Evolutionary conservation across 441 rosid genomes (phyloP).

Genomic region (Populus tomentosa): DNA sequence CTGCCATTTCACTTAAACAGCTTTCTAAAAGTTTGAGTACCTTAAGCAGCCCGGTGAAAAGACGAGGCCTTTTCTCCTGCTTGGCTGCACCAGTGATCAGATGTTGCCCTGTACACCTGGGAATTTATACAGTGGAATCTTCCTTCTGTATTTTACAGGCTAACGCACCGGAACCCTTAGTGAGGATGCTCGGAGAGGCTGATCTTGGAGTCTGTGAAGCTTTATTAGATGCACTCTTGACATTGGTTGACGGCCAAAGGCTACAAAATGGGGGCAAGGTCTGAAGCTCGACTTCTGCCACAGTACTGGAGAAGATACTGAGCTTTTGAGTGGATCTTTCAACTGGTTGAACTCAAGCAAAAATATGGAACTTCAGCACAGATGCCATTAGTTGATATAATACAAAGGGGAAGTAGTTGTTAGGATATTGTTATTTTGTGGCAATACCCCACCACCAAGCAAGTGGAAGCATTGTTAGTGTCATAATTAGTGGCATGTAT

Average conservation of each 20-base stretch:
- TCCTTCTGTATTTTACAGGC: constrained; percentile 42
- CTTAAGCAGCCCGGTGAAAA: constrained; percentile 23
- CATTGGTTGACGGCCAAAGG: constrained; percentile 29
- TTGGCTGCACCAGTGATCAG: constrained; percentile 12
- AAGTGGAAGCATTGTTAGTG: too few species aligned
- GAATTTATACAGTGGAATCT: constrained; percentile 32
- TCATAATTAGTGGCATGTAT: too few species aligned
- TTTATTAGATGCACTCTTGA: constrained; percentile 35
- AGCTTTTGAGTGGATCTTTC: constrained; percentile 30
- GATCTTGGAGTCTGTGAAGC: constrained; percentile 30
- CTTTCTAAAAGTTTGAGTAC: constrained; percentile 33
- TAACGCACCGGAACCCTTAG: constrained; percentile 29
- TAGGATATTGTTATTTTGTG: too few species aligned
- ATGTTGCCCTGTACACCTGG: constrained; percentile 32
- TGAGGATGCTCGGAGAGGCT: constrained; percentile 21
- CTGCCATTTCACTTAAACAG: constrained; percentile 35
- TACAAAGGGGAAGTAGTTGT: constrained; percentile 33
- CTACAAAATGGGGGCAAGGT: constrained; percentile 28
- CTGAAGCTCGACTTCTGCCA: constrained; percentile 20
- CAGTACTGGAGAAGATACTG: constrained; percentile 30
- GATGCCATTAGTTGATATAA: constrained; percentile 33
- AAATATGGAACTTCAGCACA: constrained; percentile 24
- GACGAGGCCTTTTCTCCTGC: constrained; percentile 13
- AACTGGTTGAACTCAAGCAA: constrained; percentile 28
- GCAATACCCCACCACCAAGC: too few species aligned